Conservation (phyloP, 352 stramenopile species). For the Phytophthora multivora region DNA sequence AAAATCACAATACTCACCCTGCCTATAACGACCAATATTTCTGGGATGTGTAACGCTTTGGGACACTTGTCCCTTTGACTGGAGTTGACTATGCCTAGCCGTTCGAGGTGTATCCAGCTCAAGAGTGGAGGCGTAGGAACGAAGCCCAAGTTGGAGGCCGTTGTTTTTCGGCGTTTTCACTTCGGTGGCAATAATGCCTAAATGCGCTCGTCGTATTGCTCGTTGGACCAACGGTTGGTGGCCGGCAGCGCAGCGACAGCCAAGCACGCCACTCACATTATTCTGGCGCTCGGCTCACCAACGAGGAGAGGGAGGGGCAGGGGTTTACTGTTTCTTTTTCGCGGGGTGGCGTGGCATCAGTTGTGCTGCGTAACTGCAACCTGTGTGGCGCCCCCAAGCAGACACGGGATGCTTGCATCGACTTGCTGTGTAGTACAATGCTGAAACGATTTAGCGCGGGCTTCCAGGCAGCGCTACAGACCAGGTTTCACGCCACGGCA, state of each 20-base stretch:
- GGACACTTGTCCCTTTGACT: slow-evolving; percentile 39
- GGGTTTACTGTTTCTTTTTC: slow-evolving; percentile 33
- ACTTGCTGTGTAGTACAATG: no score
- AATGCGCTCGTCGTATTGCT: no score
- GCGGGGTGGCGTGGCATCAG: not conserved
- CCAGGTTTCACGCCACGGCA: slow-evolving; percentile 1
- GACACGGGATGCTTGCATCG: not conserved
- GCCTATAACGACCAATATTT: slow-evolving; percentile 14
- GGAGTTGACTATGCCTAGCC: slow-evolving; percentile 27
- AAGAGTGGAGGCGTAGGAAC: not conserved
- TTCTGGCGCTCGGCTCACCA: slow-evolving; percentile 1
- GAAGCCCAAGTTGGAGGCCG: no score
- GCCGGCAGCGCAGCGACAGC: not conserved
- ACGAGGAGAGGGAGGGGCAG: slow-evolving; percentile 9
- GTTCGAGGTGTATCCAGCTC: slow-evolving; percentile 2
- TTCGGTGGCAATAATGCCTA: not conserved
- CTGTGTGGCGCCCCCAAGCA: not conserved
- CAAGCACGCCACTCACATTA: slow-evolving; percentile 14
- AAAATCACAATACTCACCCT: not conserved
- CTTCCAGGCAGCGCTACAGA: not conserved
- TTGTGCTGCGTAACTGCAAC: slow-evolving; percentile 16
- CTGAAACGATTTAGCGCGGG: not conserved
- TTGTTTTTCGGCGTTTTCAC: not conserved
- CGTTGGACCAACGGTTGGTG: not conserved
- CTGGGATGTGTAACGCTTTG: slow-evolving; percentile 25